phyloP scores from a whole-genome alignment of 2,329 filamentous ascomycete genomes.

The Diaporthe batatas region DNA sequence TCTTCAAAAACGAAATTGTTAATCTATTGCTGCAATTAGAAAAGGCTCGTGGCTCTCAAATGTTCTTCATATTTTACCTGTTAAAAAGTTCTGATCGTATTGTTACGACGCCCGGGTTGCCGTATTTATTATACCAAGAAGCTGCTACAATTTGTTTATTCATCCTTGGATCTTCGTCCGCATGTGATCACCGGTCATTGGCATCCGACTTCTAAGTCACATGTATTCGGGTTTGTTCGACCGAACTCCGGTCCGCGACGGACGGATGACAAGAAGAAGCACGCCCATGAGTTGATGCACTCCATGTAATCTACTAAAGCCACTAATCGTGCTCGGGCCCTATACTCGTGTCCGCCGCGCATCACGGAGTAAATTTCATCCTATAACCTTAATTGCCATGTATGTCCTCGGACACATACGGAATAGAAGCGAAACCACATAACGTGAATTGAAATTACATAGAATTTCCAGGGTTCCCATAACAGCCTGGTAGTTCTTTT shows the following conservation, averaged over 20 bases:
- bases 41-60: neutral
- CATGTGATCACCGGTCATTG: neutral
- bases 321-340: neutral
- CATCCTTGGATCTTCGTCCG: neutral
- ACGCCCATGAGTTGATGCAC: neutral
- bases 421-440: no score
- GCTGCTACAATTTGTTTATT: neutral
- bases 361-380: neutral
- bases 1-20: neutral
- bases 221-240: neutral
- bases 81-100: no score
- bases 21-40: neutral
- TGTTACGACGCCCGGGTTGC: neutral
- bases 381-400: no score
- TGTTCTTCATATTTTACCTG: neutral
- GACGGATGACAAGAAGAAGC: neutral
- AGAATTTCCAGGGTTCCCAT: neutral
- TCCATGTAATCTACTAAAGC: neutral
- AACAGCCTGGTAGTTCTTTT: neutral
- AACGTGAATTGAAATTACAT: neutral
- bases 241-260: conserved; percentile 3
- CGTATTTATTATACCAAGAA: neutral
- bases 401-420: no score
- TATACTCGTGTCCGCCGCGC: neutral
- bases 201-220: neutral